phyloP scores from a whole-genome alignment of 331 rosid genomes.

The Quercus tomentella region DNA sequence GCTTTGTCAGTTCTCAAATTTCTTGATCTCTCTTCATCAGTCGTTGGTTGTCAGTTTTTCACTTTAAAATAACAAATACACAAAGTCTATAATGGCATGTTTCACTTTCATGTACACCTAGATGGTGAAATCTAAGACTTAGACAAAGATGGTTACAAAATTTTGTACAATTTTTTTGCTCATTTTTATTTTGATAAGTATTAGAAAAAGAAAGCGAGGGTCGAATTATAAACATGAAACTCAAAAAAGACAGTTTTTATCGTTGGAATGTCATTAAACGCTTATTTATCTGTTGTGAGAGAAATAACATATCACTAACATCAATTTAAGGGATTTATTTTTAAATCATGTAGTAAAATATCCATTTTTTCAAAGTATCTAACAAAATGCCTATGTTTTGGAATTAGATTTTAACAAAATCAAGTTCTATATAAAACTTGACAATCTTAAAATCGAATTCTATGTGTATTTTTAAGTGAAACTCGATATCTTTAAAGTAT shows the following conservation, averaged over 20 bases:
- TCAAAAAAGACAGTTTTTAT: too few relatives aligned
- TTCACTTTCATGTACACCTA: background rate
- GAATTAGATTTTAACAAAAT: too few relatives aligned
- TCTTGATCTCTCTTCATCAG: too few relatives aligned
- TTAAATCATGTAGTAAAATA: too few relatives aligned
- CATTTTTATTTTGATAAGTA: too few relatives aligned
- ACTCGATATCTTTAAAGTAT: fast-evolving
- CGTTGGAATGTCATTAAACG: fast-evolving
- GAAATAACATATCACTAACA: too few relatives aligned
- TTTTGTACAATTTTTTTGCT: too few relatives aligned
- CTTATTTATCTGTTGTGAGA: too few relatives aligned
- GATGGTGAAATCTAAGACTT: background rate
- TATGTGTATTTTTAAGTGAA: fast-evolving
- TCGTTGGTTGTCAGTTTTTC: background rate
- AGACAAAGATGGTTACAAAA: background rate
- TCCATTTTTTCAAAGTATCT: fast-evolving
- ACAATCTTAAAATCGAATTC: fast-evolving
- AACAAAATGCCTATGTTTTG: fast-evolving
- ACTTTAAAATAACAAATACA: background rate
- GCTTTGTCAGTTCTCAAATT: too few relatives aligned
- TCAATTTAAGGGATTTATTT: too few relatives aligned
- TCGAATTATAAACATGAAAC: fast-evolving
- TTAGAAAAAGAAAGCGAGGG: too few relatives aligned
- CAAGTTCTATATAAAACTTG: fast-evolving
- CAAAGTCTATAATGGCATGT: background rate